Percentiles rank a stretch among this genome's conserved stretches.
phyloP scores from a whole-genome alignment of 2,329 filamentous ascomycete species.

The Botrytis galanthina region DNA sequence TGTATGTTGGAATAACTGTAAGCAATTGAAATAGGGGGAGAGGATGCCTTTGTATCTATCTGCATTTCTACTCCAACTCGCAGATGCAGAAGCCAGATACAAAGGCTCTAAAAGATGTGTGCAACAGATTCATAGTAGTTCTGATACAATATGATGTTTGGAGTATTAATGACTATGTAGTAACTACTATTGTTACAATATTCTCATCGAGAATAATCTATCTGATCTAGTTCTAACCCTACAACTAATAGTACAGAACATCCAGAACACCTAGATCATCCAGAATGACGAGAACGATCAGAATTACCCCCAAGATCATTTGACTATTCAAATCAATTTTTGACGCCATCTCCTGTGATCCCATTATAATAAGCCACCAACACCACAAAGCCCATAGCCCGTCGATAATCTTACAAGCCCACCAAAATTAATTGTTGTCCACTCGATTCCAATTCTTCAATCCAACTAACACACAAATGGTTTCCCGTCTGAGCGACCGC shows the following conservation, averaged over 20 bases:
- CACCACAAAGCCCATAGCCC: neutral
- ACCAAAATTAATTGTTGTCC: conserved; percentile 51
- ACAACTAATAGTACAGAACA: neutral
- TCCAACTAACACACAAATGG: conserved; percentile 50
- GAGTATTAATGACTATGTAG: neutral
- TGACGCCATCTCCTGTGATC: neutral
- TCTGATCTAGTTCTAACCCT: neutral
- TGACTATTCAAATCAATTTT: neutral
- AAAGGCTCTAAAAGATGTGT: neutral
- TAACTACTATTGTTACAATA: neutral
- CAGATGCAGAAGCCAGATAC: neutral
- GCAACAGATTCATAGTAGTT: neutral
- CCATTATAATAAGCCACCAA: neutral
- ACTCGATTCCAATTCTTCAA: conserved; percentile 46
- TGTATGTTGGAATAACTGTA: no score
- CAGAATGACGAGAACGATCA: neutral
- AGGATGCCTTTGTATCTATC: neutral
- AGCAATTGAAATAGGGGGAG: neutral
- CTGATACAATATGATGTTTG: neutral
- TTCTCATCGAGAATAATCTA: neutral
- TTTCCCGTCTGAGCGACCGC: conserved; percentile 41
- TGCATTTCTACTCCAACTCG: neutral
- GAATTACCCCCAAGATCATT: neutral
- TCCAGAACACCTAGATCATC: neutral
- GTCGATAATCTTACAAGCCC: conserved; percentile 41